Evolutionary conservation across 805 yeast genomes (phyloP).

Genomic region (Candida mattraensis): DNA sequence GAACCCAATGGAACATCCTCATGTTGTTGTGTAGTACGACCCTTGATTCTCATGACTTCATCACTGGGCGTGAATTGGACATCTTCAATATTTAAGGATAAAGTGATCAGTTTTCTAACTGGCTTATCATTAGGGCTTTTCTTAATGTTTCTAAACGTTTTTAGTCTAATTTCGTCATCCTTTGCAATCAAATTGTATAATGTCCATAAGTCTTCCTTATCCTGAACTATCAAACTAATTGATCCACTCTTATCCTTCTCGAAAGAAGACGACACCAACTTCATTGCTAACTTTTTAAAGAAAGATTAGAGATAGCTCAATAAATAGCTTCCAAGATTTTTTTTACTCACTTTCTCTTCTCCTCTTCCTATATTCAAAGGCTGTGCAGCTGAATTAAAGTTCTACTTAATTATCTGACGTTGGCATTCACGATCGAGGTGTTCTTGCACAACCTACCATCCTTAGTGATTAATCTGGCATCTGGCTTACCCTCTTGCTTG

Average conservation of each 20-base stretch:
- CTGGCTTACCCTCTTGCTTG: slow-evolving; percentile 75
- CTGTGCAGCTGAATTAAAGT: slow-evolving; percentile 35
- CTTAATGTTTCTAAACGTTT: slow-evolving; percentile 65
- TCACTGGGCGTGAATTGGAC: slow-evolving; percentile 80
- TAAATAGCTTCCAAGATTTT: background rate
- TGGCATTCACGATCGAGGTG: slow-evolving; percentile 69
- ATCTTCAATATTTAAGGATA: slow-evolving; percentile 62
- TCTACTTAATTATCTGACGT: slow-evolving; percentile 53
- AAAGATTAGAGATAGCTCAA: no score
- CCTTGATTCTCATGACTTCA: slow-evolving; percentile 75
- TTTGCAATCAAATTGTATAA: slow-evolving; percentile 75
- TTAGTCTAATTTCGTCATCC: slow-evolving; percentile 71
- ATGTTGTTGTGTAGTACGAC: slow-evolving; percentile 65
- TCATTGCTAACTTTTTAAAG: slow-evolving; percentile 47
- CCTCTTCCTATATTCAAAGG: no score
- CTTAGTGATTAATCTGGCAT: slow-evolving; percentile 71
- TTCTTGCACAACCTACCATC: slow-evolving; percentile 78
- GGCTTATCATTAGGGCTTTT: slow-evolving; percentile 25
- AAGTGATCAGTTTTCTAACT: slow-evolving; percentile 57
- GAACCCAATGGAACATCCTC: slow-evolving; percentile 82
- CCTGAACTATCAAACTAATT: slow-evolving; percentile 74
- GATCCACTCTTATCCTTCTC: slow-evolving; percentile 65
- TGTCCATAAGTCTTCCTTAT: slow-evolving; percentile 89
- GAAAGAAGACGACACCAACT: slow-evolving; percentile 47
- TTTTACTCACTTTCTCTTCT: no score